Conservation (phyloP, 768 basidiomycete species). For the Fibroporia radiculosa region DNA sequence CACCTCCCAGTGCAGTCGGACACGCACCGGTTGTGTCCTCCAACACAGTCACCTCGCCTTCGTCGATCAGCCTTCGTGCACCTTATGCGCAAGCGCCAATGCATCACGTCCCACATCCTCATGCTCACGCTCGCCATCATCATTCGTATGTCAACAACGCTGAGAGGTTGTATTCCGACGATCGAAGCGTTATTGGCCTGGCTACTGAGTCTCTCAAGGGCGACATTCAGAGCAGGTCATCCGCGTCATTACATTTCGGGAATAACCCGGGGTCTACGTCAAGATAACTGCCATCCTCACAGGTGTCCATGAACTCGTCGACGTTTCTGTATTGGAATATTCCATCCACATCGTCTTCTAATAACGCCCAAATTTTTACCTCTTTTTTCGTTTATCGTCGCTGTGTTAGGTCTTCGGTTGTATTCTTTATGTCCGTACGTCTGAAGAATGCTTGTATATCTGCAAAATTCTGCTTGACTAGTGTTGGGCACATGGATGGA, state of each 20-base stretch:
- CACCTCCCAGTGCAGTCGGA: not conserved
- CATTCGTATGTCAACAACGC: constrained; percentile 42
- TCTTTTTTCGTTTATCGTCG: too few relatives aligned
- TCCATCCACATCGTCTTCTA: too few relatives aligned
- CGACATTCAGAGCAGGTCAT: constrained; percentile 10
- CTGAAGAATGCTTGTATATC: too few relatives aligned
- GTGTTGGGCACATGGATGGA: not conserved
- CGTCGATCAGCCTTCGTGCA: constrained; percentile 42
- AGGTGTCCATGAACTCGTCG: too few relatives aligned
- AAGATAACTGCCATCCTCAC: not conserved
- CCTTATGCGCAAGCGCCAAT: constrained; percentile 52
- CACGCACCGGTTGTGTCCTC: constrained; percentile 2
- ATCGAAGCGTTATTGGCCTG: constrained; percentile 11
- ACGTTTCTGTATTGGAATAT: too few relatives aligned
- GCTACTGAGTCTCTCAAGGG: constrained; percentile 14
- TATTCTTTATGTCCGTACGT: too few relatives aligned
- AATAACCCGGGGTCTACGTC: not conserved
- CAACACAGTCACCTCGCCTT: constrained; percentile 8
- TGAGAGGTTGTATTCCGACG: constrained; percentile 19
- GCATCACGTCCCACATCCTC: constrained; percentile 78
- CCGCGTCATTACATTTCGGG: constrained; percentile 11
- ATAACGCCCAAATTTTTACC: too few relatives aligned
- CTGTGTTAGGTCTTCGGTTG: too few relatives aligned
- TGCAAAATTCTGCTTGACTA: too few relatives aligned
- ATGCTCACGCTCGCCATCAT: constrained; percentile 69